A percentile compares a stretch with the other conserved stretches of the same genome.
Conservation (phyloP, 352 stramenopile genomes). For the Pythium plurisporium region DNA sequence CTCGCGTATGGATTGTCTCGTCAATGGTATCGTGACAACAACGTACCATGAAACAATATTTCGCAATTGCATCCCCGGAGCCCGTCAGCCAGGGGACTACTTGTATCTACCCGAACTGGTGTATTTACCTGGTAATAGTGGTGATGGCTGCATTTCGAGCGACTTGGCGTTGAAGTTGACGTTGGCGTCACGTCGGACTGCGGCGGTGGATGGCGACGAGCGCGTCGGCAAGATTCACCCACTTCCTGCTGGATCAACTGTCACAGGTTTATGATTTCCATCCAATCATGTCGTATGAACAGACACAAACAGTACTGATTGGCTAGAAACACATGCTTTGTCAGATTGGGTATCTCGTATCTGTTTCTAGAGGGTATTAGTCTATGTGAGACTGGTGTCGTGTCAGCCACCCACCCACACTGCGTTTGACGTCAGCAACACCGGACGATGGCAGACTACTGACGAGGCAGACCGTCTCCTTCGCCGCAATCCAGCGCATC, state of each 20-base stretch:
- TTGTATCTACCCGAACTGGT: too few species aligned
- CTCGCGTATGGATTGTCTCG: too few species aligned
- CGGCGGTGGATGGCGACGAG: too few species aligned
- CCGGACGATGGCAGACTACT: background rate
- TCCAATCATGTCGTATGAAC: background rate
- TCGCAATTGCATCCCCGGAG: too few species aligned
- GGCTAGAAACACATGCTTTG: constrained; percentile 11
- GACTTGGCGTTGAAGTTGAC: constrained; percentile 5
- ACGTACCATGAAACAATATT: too few species aligned
- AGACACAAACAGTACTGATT: background rate
- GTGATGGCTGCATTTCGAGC: background rate
- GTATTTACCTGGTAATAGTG: background rate
- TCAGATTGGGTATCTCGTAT: background rate
- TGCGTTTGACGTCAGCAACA: constrained; percentile 23
- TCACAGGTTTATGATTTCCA: background rate
- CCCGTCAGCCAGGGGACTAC: too few species aligned
- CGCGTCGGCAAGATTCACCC: background rate
- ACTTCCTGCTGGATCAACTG: too few species aligned
- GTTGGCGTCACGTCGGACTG: constrained; percentile 1
- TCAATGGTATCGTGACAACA: too few species aligned
- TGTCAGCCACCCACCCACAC: constrained; percentile 7
- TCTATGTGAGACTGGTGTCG: background rate
- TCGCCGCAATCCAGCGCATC: constrained; percentile 3
- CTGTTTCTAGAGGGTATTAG: background rate
- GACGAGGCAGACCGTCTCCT: too few species aligned